A percentile compares a stretch with the other conserved stretches of the same genome.
phyloP scores from a whole-genome alignment of 1,284 basidiomycete genomes.

The Pseudozyma sp. region DNA sequence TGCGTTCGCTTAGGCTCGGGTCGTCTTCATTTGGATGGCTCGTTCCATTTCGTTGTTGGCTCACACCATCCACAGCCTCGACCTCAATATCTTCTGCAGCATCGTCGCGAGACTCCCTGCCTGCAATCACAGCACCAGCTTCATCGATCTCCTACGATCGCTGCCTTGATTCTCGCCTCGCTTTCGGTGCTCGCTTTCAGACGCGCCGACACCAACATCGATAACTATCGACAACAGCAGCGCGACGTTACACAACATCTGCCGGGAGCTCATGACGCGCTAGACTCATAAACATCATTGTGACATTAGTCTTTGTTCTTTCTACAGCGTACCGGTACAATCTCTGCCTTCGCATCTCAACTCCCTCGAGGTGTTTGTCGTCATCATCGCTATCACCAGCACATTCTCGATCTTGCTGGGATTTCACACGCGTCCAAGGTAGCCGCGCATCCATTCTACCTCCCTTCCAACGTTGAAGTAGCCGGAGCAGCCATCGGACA shows the following conservation, averaged over 20 bases:
- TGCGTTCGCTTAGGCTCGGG: background rate
- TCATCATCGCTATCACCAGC: background rate
- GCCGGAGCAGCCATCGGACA: no score
- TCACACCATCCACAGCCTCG: background rate
- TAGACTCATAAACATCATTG: background rate
- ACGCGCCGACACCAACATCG: background rate
- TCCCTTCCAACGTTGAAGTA: no score
- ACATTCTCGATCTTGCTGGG: background rate
- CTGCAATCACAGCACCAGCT: background rate
- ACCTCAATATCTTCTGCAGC: background rate
- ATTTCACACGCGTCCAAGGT: no score
- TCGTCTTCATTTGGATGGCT: background rate
- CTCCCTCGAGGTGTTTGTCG: background rate
- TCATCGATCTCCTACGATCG: background rate
- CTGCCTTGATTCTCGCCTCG: background rate
- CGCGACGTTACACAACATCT: background rate
- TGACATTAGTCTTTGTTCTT: no score
- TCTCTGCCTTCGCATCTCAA: background rate
- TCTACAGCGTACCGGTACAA: no score
- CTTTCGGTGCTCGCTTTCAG: conserved; percentile 6
- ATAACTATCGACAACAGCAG: background rate
- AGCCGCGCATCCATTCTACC: no score
- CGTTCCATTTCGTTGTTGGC: background rate
- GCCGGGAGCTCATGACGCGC: conserved; percentile 2
- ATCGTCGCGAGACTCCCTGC: background rate